Base-by-base conservation (phyloP, 2,329 filamentous ascomycete genomes). In the Pseudogymnoascus sp. region DNA sequence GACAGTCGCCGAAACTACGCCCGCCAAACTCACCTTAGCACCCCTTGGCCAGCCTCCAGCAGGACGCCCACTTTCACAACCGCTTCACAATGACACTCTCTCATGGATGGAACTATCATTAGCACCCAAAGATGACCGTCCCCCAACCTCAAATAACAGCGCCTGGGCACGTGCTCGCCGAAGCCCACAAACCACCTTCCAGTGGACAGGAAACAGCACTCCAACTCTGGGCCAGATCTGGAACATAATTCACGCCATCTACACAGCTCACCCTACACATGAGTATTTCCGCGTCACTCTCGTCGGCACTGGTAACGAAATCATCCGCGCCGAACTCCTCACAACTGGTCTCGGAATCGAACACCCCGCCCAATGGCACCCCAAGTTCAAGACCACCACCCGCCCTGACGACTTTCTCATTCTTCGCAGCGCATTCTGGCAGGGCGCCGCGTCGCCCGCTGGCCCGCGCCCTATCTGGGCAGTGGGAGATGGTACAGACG, bases 381-480 rank as follows among this genome's bases (percentile, higher is more conserved):
- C 63, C 18, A 42, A 59, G 18, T 28, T 60, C 12, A 59, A 63
- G 8, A 28, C 65, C 40, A 64, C 34, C n/a, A n/a, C 28, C 37
- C 53, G 36, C 16, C 42, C 62, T 25, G 69, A 73, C 8, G 74
- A 80, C 63, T 67, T 84, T 37, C 67, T 86, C 25, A 71, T 85
- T 53, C 75, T 83, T 1, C 77, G 83, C 63, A 77, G 78, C 16
- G 79, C 85, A 36, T 89, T 89, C 77, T 89, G 87, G 86, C 87
- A 89, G 69, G 87, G 87, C 53, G 87, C 87, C 31, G 86, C 82
- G 16, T 88, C 86, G 1, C 87, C 87, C 5, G 82, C 88, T 63
- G 87, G 87, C 9, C 77, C 85, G 53, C 85, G 85, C 21, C 80
- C 86, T 1, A 79, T 81, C 64, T 88, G 87, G 87, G 78, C 63